phyloP scores from a whole-genome alignment of 257 asterid species.

The Avicennia marina region DNA sequence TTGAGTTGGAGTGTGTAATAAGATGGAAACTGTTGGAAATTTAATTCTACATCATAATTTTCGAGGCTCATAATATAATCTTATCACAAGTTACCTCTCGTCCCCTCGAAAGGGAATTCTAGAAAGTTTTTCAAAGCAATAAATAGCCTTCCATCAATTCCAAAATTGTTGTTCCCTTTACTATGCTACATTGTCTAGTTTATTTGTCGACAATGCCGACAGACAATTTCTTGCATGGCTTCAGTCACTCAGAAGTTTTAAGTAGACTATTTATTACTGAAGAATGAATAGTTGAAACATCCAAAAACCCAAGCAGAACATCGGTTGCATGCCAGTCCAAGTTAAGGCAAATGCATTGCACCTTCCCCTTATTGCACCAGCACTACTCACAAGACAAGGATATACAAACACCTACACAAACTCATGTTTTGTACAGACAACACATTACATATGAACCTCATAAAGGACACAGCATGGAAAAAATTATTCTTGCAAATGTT shows the following conservation, averaged over 20 bases:
- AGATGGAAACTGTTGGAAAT: too few relatives aligned
- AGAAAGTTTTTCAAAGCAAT: too few relatives aligned
- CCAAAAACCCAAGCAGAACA: background rate
- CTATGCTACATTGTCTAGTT: too few relatives aligned
- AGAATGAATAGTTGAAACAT: background rate
- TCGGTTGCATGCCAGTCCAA: background rate
- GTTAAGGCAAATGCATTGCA: conserved; percentile 10
- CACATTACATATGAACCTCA: background rate
- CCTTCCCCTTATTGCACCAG: background rate
- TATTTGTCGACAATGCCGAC: too few relatives aligned
- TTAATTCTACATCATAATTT: too few relatives aligned
- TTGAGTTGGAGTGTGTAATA: too few relatives aligned
- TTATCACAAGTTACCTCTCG: too few relatives aligned
- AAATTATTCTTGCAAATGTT: background rate
- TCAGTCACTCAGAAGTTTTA: background rate
- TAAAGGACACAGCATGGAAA: background rate
- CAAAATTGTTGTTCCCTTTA: too few relatives aligned
- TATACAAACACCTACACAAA: background rate
- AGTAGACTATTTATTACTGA: background rate
- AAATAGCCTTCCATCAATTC: too few relatives aligned
- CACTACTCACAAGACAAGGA: background rate
- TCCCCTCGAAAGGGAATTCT: too few relatives aligned
- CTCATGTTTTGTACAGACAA: background rate
- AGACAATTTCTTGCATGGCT: too few relatives aligned
- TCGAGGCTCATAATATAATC: too few relatives aligned